Evolutionary conservation across 2,329 filamentous ascomycete species (phyloP).

Genomic region (Diplodia seriata): DNA sequence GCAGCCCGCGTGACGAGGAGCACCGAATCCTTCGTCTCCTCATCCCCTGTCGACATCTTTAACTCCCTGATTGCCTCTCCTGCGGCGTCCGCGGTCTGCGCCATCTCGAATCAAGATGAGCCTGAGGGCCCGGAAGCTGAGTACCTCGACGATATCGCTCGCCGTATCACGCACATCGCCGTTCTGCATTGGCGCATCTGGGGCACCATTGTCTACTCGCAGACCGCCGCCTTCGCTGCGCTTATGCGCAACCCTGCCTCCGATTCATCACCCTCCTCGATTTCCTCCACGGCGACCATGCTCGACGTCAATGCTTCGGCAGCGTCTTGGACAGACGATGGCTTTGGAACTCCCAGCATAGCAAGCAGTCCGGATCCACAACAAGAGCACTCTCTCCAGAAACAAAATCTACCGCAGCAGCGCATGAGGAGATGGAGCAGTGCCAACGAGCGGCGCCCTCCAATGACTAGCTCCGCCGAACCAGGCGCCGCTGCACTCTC

Average conservation of each 20-base stretch:
- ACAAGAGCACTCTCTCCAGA: constrained; percentile 8
- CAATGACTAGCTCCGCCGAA: constrained; percentile 16
- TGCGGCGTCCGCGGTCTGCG: not conserved
- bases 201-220: constrained; percentile 73
- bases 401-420: not conserved
- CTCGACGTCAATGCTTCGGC: constrained; percentile 14
- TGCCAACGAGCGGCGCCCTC: constrained; percentile 24
- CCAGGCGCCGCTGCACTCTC: constrained; percentile 4
- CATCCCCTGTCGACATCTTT: constrained; percentile 54
- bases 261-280: not conserved
- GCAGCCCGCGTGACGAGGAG: constrained; percentile 41
- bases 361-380: constrained; percentile 13
- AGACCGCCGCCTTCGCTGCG: constrained; percentile 27
- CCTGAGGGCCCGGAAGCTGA: constrained; percentile 36
- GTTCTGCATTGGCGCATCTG: constrained; percentile 91
- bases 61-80: constrained; percentile 47
- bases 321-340: constrained; percentile 27
- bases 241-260: constrained; percentile 24
- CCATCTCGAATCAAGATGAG: constrained; percentile 1
- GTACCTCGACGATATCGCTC: constrained; percentile 70
- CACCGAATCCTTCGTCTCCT: constrained; percentile 43
- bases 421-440: constrained; percentile 27
- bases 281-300: not conserved
- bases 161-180: constrained; percentile 80
- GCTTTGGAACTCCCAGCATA: not conserved